phyloP scores from a whole-genome alignment of 305 asterid genomes.

The Vinca major region DNA sequence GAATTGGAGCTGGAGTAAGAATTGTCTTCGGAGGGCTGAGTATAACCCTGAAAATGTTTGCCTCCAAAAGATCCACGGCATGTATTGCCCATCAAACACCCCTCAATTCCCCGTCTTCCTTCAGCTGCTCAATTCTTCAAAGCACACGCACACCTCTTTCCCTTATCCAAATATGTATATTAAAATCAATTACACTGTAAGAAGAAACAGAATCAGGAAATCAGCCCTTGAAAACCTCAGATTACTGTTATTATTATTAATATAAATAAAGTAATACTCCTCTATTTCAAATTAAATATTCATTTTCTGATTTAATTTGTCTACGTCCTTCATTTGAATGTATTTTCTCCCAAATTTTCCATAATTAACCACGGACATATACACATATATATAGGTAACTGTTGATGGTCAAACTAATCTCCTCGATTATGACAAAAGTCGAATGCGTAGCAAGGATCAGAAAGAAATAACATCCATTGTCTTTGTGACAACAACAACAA shows the following conservation, averaged over 20 bases:
- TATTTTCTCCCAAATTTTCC: too few species aligned
- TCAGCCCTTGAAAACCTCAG: background rate
- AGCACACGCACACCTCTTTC: constrained; percentile 6
- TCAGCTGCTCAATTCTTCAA: constrained; percentile 16
- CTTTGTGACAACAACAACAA: too few species aligned
- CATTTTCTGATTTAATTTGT: background rate
- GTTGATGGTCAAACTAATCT: too few species aligned
- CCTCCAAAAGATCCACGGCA: constrained; percentile 83
- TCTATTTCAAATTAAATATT: background rate
- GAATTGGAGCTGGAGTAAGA: constrained; percentile 16
- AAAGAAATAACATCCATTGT: too few species aligned
- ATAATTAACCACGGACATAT: too few species aligned
- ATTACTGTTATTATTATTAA: background rate
- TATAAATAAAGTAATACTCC: background rate
- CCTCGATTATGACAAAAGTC: too few species aligned
- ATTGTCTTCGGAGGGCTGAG: constrained; percentile 42
- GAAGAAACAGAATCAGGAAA: background rate
- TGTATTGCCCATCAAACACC: constrained; percentile 87
- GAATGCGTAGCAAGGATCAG: too few species aligned
- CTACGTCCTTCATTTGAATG: too few species aligned
- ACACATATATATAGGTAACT: too few species aligned
- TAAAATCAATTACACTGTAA: constrained; percentile 1
- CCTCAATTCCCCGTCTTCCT: constrained; percentile 17
- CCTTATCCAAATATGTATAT: constrained; percentile 19
- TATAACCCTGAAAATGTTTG: constrained; percentile 46